phyloP scores from a whole-genome alignment of 192 early-diverging fungal species.

The Backusella sp. region DNA sequence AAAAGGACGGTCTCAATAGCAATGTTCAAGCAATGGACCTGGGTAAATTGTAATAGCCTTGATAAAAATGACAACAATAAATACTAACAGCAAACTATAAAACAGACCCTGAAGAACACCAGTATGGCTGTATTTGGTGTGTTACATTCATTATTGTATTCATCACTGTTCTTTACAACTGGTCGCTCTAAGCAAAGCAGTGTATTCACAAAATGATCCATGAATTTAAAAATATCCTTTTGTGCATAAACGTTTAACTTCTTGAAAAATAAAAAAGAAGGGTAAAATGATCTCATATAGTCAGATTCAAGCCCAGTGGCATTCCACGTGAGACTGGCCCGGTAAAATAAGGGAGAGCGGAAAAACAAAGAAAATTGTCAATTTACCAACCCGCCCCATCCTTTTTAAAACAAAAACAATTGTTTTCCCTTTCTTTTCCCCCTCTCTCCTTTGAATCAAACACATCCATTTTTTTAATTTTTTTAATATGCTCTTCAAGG shows the following conservation, averaged over 20 bases:
- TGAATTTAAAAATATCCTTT: background rate
- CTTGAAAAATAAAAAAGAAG: background rate
- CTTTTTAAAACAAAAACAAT: conserved; percentile 4
- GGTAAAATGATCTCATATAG: background rate
- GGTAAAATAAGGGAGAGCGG: conserved; percentile 5
- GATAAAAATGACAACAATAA: background rate
- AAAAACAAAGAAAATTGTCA: background rate
- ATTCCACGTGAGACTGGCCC: background rate
- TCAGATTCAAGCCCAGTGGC: background rate
- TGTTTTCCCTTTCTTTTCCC: background rate
- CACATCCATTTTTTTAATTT: background rate
- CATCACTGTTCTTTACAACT: background rate
- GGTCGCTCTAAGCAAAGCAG: background rate
- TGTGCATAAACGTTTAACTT: background rate
- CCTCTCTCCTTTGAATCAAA: conserved; percentile 4
- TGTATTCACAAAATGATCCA: too few species aligned
- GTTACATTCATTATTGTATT: background rate
- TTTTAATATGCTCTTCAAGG: conserved; percentile 24
- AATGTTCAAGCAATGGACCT: background rate
- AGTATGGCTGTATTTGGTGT: background rate
- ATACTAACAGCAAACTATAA: background rate
- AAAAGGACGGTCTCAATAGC: background rate
- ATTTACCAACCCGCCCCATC: background rate
- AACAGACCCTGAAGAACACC: background rate
- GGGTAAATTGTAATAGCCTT: background rate